phyloP scores from a whole-genome alignment of 148 eudicot genomes.

The Drosera capensis region DNA sequence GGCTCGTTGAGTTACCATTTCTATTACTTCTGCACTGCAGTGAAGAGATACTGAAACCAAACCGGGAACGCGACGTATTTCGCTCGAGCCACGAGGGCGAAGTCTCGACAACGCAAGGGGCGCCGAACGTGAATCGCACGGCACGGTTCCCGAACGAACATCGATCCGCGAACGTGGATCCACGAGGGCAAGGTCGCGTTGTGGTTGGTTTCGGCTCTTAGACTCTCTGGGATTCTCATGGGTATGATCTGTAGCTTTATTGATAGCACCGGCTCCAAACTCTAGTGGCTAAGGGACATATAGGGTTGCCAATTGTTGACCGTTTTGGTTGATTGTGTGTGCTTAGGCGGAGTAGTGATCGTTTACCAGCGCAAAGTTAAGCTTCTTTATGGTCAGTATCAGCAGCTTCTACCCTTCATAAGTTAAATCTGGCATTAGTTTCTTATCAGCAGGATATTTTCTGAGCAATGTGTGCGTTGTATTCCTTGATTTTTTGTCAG shows the following conservation, averaged over 20 bases:
- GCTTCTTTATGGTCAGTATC: constrained; percentile 50
- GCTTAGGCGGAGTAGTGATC: constrained; percentile 84
- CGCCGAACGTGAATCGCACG: too few relatives aligned
- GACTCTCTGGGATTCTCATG: constrained; percentile 93
- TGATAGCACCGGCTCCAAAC: too few relatives aligned
- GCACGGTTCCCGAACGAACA: too few relatives aligned
- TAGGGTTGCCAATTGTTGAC: neutral
- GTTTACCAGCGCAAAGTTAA: constrained; percentile 88
- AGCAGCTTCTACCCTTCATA: neutral
- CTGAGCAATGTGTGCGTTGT: neutral
- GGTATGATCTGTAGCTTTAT: constrained; percentile 49
- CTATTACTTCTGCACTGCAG: constrained; percentile 20
- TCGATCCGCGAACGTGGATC: too few relatives aligned
- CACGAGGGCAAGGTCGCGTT: too few relatives aligned
- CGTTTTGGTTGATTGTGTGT: neutral
- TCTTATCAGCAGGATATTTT: neutral
- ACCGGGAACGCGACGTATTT: too few relatives aligned
- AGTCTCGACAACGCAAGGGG: too few relatives aligned
- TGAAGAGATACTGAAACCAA: constrained; percentile 87
- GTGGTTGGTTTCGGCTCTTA: constrained; percentile 80
- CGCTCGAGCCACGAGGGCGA: too few relatives aligned
- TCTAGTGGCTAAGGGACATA: too few relatives aligned
- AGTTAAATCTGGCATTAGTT: neutral
- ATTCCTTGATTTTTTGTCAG: constrained; percentile 20
- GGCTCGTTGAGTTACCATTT: neutral